Percentiles rank a stretch among this genome's conserved stretches.
These are phyloP conservation scores for Lactarius trivialis DNA, from an alignment of 768 basidiomycete genomes.

Conservation along the genomic window DNA sequence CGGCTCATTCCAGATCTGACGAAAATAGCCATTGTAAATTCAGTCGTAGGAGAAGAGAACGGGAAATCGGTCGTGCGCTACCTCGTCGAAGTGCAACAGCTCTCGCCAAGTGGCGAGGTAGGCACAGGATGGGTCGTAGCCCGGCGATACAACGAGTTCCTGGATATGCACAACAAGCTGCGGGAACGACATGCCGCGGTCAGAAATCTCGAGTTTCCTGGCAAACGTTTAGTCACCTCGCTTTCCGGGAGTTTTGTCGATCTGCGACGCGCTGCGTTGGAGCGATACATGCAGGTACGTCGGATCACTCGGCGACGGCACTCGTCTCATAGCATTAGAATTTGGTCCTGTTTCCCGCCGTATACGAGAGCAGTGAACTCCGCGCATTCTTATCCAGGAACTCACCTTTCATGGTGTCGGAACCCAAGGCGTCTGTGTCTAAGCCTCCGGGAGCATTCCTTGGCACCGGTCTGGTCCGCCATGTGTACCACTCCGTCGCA, in stretches of 20 bases:
- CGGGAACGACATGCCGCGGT: slow-evolving; percentile 67
- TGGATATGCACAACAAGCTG: slow-evolving; percentile 79
- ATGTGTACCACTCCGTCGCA: slow-evolving; percentile 85
- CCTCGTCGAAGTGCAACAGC: slow-evolving; percentile 85
- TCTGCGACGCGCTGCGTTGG: slow-evolving; percentile 65
- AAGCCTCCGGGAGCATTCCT: slow-evolving; percentile 49
- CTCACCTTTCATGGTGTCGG: slow-evolving; percentile 70
- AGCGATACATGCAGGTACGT: slow-evolving; percentile 85
- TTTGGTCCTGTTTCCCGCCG: slow-evolving; percentile 62
- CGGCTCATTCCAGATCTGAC: slow-evolving; percentile 80
- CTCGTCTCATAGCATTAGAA: slow-evolving; percentile 39
- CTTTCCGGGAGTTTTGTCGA: slow-evolving; percentile 87
- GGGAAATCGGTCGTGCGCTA: slow-evolving; percentile 91
- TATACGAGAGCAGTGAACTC: slow-evolving; percentile 79
- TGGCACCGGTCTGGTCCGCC: slow-evolving; percentile 72
- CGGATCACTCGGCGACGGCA: neutral
- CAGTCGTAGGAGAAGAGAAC: slow-evolving; percentile 73
- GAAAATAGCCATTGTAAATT: slow-evolving; percentile 76
- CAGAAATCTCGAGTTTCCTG: slow-evolving; percentile 79
- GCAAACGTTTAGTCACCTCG: slow-evolving; percentile 86
- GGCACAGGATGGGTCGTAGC: slow-evolving; percentile 90
- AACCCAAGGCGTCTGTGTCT: slow-evolving; percentile 29
- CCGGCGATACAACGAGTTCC: slow-evolving; percentile 91
- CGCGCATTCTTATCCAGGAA: slow-evolving; percentile 82
- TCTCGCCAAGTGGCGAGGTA: slow-evolving; percentile 70